Base-by-base conservation (phyloP, 2,329 filamentous ascomycete species). In the Calonectria pseudoreteaudii region DNA sequence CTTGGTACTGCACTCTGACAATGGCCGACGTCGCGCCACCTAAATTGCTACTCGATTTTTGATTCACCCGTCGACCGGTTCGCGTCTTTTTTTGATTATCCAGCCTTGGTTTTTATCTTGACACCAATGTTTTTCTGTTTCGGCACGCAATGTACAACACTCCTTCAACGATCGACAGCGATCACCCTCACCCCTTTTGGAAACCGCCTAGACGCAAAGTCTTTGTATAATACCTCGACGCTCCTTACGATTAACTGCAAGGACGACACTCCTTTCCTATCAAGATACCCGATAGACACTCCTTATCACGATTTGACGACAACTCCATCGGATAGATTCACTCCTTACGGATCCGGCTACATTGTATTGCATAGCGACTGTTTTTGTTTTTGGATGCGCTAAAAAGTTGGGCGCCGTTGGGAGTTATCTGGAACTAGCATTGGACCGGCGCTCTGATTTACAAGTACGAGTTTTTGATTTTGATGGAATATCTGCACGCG, bases 281-380 rank as follows among this genome's bases (percentile, higher is more conserved):
- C 68, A 77, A 73, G 82, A 83, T 82, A 84, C 81, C 81, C 73
- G 70, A 79, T 81, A 79, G 77, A 84, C 83, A 84, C 81, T 85
- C 83, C 78, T 84, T 79, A 77, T 81, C 72, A 83, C 76, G 81
- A 83, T 76, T 77, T 83, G 78, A 86, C 83, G 82, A 86, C 80
- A 79, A 81, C 74, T 74, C 70, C 68, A 81, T 81, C 77, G 80
- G 80, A 86, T 86, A 85, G 83, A 85, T 80, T 85, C 86, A 84
- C 84, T 88, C 86, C 86, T 87, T 88, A 84, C 82, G 83, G 82
- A 84, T 75, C 81, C 75, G 79, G 83, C 81, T 83, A 83, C 76
- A 68, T 86, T 85, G 86, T 86, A 87, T 84, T 89, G 88, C 88
- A 90, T 90, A 89, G 88, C 88, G 88, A 87, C 86, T 88, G 85